Percentiles rank a stretch among this genome's conserved stretches.
Evolutionary conservation across 2,329 filamentous ascomycete genomes (phyloP).

Genomic region (Pseudogymnoascus sp.): DNA sequence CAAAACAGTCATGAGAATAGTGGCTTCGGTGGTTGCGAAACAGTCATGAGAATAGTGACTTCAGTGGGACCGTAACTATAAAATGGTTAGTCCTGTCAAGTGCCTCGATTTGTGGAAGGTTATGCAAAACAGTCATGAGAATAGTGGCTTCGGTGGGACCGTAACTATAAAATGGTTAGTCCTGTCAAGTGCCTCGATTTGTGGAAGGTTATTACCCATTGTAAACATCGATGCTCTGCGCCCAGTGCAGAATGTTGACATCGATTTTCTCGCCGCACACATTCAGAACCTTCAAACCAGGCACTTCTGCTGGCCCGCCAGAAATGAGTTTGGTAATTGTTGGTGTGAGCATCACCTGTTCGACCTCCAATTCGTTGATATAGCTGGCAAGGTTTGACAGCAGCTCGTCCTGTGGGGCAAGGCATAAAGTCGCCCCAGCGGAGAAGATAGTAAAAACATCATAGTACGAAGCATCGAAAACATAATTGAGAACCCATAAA

Average conservation of each 20-base stretch:
- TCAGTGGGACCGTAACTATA: conserved; percentile 10
- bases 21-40: conserved; percentile 10
- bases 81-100: neutral
- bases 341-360: conserved; percentile 11
- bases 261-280: conserved; percentile 10
- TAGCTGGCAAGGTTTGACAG: conserved; percentile 6
- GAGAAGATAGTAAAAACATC: conserved; percentile 13
- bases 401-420: neutral
- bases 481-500: conserved; percentile 4
- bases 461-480: conserved; percentile 10
- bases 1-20: conserved; percentile 7
- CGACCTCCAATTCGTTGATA: conserved; percentile 11
- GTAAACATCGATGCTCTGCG: neutral
- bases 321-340: conserved; percentile 8
- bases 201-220: neutral
- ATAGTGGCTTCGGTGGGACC: conserved; percentile 10
- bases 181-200: neutral
- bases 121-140: too few species aligned
- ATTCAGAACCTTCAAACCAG: conserved; percentile 7
- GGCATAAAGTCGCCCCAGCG: conserved; percentile 1
- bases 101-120: neutral
- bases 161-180: neutral
- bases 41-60: neutral
- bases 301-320: conserved; percentile 9
- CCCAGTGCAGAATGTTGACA: conserved; percentile 8